phyloP scores from a whole-genome alignment of 805 yeast species.

The Kuraishia ogatae region DNA sequence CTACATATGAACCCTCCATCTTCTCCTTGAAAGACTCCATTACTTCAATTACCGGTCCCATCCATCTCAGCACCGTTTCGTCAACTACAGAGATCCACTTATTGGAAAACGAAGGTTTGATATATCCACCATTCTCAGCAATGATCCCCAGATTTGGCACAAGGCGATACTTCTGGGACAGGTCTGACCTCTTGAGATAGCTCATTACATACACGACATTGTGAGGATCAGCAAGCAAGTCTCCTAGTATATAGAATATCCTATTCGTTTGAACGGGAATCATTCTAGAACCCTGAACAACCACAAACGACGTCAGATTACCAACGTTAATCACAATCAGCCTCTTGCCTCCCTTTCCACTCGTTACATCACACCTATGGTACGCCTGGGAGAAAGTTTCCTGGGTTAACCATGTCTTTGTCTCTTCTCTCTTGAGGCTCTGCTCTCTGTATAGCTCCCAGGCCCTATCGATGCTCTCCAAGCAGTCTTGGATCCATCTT shows the following conservation, averaged over 20 bases:
- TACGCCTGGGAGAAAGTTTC: conserved; percentile 26
- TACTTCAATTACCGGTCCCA: conserved; percentile 44
- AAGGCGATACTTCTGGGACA: conserved; percentile 62
- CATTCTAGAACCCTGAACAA: conserved; percentile 25
- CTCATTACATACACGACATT: conserved; percentile 71
- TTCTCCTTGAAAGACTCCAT: conserved; percentile 62
- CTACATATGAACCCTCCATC: conserved; percentile 68
- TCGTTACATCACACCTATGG: conserved; percentile 4
- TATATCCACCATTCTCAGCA: conserved; percentile 85
- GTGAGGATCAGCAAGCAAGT: conserved; percentile 44
- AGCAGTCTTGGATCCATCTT: conserved; percentile 60
- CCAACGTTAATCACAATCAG: conserved; percentile 47
- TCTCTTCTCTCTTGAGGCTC: conserved; percentile 3
- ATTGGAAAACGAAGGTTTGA: conserved; percentile 41
- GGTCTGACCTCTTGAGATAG: conserved; percentile 49
- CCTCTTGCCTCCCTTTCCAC: conserved; percentile 27
- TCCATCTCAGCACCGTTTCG: conserved; percentile 45
- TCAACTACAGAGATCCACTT: conserved; percentile 59
- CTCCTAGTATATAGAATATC: conserved; percentile 46
- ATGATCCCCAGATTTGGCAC: conserved; percentile 68
- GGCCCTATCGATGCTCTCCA: conserved; percentile 38
- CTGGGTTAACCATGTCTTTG: conserved; percentile 15
- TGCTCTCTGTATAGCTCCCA: conserved; percentile 36
- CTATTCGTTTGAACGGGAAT: conserved; percentile 54
- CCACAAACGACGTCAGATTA: conserved; percentile 25